Base-by-base conservation (phyloP, 805 yeast species). In the Saccharomyces paradoxus region DNA sequence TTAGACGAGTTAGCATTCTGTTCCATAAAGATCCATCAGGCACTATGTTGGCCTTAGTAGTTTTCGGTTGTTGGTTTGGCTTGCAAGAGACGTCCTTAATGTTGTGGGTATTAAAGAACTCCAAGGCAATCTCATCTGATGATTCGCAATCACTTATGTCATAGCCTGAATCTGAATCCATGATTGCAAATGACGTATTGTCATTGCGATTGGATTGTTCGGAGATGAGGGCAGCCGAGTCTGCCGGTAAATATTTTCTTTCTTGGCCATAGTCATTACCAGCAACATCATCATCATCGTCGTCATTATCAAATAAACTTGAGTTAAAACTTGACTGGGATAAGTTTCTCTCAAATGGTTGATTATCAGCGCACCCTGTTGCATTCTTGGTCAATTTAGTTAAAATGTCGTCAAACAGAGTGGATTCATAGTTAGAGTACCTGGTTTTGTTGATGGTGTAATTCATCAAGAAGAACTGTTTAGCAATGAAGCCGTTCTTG, bases 401-500 rank as follows among this genome's bases (percentile, higher is more conserved):
- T 10, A 46, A 24, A n/a, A 27, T 22, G 17, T 50, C 53, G 17
- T 59, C 60, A 41, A 52, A 50, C n/a, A 53, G 46, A 12, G 48
- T 41, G 21, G 46, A 26, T 22, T 55, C 57, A 48, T 65, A 64
- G 50, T 68, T 68, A 31, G 64, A 54, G 53, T 64, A 65, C 68
- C 54, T 69, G 65, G 51, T 62, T 63, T 56, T 73, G 77, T 13
- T 77, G 72, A 52, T 55, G 51, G 51, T 56, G 31, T 71, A 65
- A 31, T 71, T 72, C 21, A 60, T 72, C 63, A 66, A 63, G 37
- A 63, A 62, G 4, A 67, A 44, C 24, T 62, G 60, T 27, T 57
- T 55, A 3, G 77, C 75, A 3, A 74, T 70, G 29, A 74, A 54
- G 14, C 86, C 87, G 60, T 79, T 79, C 47, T 75, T 70, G 32